Evolutionary conservation across 768 basidiomycete genomes (phyloP).

Genomic region (Kwoniella sp.): DNA sequence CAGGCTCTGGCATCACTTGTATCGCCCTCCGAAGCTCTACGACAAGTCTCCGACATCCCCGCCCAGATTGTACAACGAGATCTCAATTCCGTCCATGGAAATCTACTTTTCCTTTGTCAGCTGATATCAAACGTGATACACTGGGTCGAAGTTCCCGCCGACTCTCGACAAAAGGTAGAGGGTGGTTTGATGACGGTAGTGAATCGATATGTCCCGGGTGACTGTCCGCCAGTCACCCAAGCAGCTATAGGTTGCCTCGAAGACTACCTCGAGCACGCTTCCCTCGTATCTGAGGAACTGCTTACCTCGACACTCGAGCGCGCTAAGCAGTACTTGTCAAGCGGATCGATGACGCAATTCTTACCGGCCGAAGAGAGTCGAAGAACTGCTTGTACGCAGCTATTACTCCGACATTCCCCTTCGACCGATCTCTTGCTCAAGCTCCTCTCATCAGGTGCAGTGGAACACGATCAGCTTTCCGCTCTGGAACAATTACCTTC

Average conservation of each 20-base stretch:
- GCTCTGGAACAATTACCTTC: conserved; percentile 17
- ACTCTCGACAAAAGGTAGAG: neutral
- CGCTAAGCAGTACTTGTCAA: neutral
- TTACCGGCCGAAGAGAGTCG: neutral
- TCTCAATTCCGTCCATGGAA: conserved; percentile 21
- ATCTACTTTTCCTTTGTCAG: conserved; percentile 10
- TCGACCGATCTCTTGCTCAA: neutral
- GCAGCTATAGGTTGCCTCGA: conserved; percentile 11
- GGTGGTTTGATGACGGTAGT: neutral
- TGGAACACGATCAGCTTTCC: conserved; percentile 15
- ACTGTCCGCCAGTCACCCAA: conserved; percentile 15
- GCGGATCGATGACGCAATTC: neutral
- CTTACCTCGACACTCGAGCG: neutral
- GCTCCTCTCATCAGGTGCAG: conserved; percentile 3
- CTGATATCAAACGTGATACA: conserved; percentile 19
- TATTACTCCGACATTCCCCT: conserved; percentile 1
- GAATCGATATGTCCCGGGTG: conserved; percentile 3
- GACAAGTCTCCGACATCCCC: conserved; percentile 5
- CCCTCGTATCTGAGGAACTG: neutral
- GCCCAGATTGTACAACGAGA: neutral
- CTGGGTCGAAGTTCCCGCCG: neutral
- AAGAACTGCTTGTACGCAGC: neutral
- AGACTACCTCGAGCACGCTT: neutral
- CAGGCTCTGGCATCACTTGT: conserved; percentile 45
- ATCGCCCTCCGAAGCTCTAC: conserved; percentile 22